A percentile compares a stretch with the other conserved stretches of the same genome.
These are phyloP conservation scores for Cladosporium sp. DNA, from an alignment of 2,329 filamentous ascomycete species.

Conservation along the genomic window DNA sequence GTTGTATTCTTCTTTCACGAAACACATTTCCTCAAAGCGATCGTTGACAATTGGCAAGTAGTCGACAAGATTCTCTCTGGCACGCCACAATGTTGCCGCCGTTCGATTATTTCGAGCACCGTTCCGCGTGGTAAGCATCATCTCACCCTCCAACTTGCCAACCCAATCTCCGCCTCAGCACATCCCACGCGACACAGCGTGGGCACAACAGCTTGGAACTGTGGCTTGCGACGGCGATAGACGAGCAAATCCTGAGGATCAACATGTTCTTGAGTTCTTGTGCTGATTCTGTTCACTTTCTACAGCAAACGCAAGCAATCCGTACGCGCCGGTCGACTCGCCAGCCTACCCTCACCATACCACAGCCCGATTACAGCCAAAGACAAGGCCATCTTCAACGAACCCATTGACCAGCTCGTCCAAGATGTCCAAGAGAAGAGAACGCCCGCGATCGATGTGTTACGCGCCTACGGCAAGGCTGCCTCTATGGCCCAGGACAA, in stretches of 20 bases:
- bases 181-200: slow-evolving; percentile 7
- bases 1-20: background rate
- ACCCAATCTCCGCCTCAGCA: background rate
- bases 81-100: slow-evolving; percentile 35
- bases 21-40: too few relatives aligned
- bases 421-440: slow-evolving; percentile 68
- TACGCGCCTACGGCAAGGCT: slow-evolving; percentile 84
- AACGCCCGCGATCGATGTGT: slow-evolving; percentile 64
- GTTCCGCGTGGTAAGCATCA: slow-evolving; percentile 63
- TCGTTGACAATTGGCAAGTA: background rate
- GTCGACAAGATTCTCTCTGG: too few relatives aligned
- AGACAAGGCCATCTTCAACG: slow-evolving; percentile 66
- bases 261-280: too few relatives aligned
- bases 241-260: too few relatives aligned
- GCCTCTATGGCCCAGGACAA: slow-evolving; percentile 77
- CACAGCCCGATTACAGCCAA: slow-evolving; percentile 58
- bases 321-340: slow-evolving; percentile 69
- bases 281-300: slow-evolving; percentile 10
- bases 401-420: slow-evolving; percentile 74
- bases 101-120: slow-evolving; percentile 67
- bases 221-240: too few relatives aligned
- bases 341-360: slow-evolving; percentile 62
- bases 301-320: slow-evolving; percentile 72
- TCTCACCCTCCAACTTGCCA: background rate
- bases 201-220: too few relatives aligned